Evolutionary conservation across 257 asterid genomes (phyloP).

Genomic region (Coffea eugenioides): DNA sequence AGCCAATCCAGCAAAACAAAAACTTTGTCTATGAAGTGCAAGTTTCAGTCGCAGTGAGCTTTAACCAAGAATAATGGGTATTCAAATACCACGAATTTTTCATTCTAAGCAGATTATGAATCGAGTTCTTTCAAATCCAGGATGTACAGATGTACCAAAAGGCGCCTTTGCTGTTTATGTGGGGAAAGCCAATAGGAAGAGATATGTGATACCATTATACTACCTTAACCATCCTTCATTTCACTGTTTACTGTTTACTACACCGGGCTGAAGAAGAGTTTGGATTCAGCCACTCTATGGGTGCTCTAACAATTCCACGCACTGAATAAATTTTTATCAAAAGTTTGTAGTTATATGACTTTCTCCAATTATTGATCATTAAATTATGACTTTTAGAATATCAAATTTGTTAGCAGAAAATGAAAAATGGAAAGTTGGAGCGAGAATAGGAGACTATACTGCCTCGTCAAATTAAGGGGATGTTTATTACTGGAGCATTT

Average conservation of each 20-base stretch:
- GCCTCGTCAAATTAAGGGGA: too few relatives aligned
- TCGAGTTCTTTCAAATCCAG: constrained; percentile 21
- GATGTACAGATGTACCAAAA: constrained; percentile 20
- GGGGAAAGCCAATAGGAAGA: constrained; percentile 27
- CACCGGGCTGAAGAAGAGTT: constrained; percentile 30
- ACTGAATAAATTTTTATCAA: constrained; percentile 28
- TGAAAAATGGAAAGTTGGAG: too few relatives aligned
- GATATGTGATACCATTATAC: constrained; percentile 29
- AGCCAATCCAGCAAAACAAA: too few relatives aligned
- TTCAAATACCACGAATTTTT: constrained; percentile 35
- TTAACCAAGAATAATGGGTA: constrained; percentile 7
- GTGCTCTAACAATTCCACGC: constrained; percentile 33
- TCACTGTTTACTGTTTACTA: constrained; percentile 16
- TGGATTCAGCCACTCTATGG: constrained; percentile 38
- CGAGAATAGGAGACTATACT: too few relatives aligned
- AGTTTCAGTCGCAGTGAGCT: neutral
- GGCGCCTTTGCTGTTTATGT: constrained; percentile 33
- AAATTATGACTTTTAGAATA: too few relatives aligned
- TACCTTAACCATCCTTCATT: constrained; percentile 28
- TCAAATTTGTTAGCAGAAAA: too few relatives aligned
- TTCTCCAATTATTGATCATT: too few relatives aligned
- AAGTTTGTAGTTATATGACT: too few relatives aligned
- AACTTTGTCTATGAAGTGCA: too few relatives aligned
- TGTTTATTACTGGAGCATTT: neutral
- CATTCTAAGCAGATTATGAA: constrained; percentile 49